These are phyloP conservation scores for Penicillium freii DNA, from an alignment of 2,329 filamentous ascomycete genomes.

Conservation along the genomic window DNA sequence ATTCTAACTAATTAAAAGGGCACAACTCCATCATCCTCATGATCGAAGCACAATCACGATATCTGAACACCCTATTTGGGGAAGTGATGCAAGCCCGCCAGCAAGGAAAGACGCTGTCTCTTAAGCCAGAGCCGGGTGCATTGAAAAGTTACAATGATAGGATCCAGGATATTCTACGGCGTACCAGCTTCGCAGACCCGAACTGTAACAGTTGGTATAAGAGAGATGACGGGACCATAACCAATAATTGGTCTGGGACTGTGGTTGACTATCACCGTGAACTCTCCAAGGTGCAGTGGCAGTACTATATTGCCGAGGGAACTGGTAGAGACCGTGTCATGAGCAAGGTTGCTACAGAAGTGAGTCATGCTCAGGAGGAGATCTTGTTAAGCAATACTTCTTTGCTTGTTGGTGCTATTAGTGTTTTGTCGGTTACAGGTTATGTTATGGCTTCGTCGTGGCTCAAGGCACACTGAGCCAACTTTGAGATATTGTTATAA, in stretches of 20 bases:
- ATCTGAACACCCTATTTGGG: conserved; percentile 52
- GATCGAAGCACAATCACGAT: conserved; percentile 59
- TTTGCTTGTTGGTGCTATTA: conserved; percentile 68
- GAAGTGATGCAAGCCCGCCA: conserved; percentile 49
- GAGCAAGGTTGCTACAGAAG: conserved; percentile 24
- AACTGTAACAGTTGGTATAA: conserved; percentile 59
- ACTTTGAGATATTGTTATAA: not conserved
- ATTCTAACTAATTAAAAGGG: conserved; percentile 29
- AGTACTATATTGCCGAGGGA: conserved; percentile 31
- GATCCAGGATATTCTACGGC: conserved; percentile 47
- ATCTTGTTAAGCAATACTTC: conserved; percentile 31
- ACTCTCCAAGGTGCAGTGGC: conserved; percentile 32
- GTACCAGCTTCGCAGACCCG: conserved; percentile 53
- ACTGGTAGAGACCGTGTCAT: conserved; percentile 23
- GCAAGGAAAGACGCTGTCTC: conserved; percentile 41
- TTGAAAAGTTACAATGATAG: conserved; percentile 48
- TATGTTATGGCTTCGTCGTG: conserved; percentile 12
- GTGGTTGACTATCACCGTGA: conserved; percentile 56
- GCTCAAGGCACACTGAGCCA: not conserved
- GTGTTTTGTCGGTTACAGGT: conserved; percentile 60
- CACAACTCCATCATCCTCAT: conserved; percentile 61
- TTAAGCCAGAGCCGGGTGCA: conserved; percentile 45
- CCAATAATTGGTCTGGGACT: conserved; percentile 57
- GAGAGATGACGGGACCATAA: conserved; percentile 53
- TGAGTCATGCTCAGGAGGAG: conserved; percentile 40